Conservation (phyloP, 2,329 filamentous ascomycete genomes). For the Apiospora koreana region DNA sequence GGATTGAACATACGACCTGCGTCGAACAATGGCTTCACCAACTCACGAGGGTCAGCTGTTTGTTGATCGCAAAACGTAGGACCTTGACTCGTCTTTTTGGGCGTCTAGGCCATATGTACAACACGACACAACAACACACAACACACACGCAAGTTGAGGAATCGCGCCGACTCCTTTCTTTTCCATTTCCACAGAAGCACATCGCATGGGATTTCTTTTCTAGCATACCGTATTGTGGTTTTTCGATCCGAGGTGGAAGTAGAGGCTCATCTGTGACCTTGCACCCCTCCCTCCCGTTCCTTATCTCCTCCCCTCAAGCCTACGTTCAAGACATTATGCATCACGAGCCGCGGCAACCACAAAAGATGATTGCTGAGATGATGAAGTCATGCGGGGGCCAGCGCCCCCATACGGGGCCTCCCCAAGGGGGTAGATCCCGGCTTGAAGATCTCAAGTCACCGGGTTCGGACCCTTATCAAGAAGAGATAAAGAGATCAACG, state of each 20-base stretch:
- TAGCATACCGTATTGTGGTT: not conserved
- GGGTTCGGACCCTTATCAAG: not conserved
- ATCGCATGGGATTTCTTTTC: not conserved
- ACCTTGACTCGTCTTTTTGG: not conserved
- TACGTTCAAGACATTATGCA: not conserved
- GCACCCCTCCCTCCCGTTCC: not conserved
- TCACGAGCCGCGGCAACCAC: not conserved
- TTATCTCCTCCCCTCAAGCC: not conserved
- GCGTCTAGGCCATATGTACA: not conserved
- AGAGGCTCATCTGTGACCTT: not conserved
- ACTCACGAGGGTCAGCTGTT: slow-evolving; percentile 3
- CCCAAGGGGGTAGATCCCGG: not conserved
- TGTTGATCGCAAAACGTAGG: not conserved
- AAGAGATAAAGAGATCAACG: not conserved
- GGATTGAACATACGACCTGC: not conserved
- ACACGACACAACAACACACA: not conserved
- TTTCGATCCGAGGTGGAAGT: not conserved
- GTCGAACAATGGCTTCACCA: slow-evolving; percentile 1
- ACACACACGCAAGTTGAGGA: not conserved
- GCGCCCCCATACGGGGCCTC: not conserved
- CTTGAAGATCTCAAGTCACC: not conserved
- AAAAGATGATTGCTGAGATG: not conserved
- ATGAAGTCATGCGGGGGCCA: slow-evolving; percentile 1
- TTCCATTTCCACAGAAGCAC: not conserved
- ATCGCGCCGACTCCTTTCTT: not conserved